Evolutionary conservation across 225 moss, liverwort and hornwort genomes (phyloP), one percentile per base, ranked within the genome.

Genomic region (Takakia lepidozioides): DNA sequence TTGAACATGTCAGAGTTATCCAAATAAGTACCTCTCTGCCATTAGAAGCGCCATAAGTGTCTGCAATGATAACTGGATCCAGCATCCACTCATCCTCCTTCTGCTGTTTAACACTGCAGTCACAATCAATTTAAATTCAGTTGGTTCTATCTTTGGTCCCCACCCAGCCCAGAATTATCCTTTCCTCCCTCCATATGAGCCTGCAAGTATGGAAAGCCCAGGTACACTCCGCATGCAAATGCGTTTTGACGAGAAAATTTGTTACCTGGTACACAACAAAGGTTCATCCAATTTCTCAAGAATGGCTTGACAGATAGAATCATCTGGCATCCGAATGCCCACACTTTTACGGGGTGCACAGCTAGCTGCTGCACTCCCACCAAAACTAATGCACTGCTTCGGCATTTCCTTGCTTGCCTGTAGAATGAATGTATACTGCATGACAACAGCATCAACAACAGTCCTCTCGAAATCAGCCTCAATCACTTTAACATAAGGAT

Each of bases 381-480:
- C 93, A 49, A 84, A 89, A 17, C 73, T 86, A 8, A 74, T 80
- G 57, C 93, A 93, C 54, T 89, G 89, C 76, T 93, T 93, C 38
- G 89, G 93, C 86, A 93, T 81, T 48, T 89, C 89, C 67, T 89
- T 93, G 68, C 89, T 93, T 23, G 89, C 86, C 21, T 83, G 81
- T 52, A 93, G 66, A 57, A 93, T 89, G 48, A 93, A 89, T 2
- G 93, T 93, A 53, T 82, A 93, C 93, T 93, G 81, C 72, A 69
- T 34, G 17, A 3, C 25, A 43, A 1, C 11, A 25, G 16, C 11
- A 41, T 10, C 13, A 23, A 40, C n/a, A n/a, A n/a, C n/a, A n/a
- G n/a, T n/a, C n/a, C n/a, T n/a, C n/a, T n/a, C n/a, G n/a, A n/a
- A n/a, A n/a, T n/a, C n/a, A n/a, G n/a, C n/a, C n/a, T n/a, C n/a